Evolutionary conservation across 192 early-diverging fungal species (phyloP), one percentile per base, ranked within the genome.

Genomic region (Glomus cerebriforme): DNA sequence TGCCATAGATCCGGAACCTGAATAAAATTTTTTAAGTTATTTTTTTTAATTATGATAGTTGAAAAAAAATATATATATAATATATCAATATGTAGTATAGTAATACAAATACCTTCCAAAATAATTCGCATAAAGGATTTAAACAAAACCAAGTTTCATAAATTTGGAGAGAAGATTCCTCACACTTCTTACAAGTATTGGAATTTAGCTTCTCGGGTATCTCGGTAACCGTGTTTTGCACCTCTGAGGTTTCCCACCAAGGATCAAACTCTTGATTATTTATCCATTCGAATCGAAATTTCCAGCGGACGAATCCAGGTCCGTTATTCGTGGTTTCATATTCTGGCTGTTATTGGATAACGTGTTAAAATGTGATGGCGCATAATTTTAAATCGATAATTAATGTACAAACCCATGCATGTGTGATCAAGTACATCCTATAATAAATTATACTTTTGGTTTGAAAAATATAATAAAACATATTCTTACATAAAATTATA

Each of bases 281-380:
- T 8, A 67, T 32, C 65, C 65, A 67, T 67, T 67, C 65, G 37
- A 67, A 67, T n/a, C 65, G 65, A n/a, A 67, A 67, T 67, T 67
- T 67, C 65, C 65, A 67, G 8, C 65, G 15, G 37, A 67, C 4
- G 1, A 13, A 22, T 35, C 19, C n/a, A n/a, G n/a, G n/a, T n/a
- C n/a, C n/a, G n/a, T n/a, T n/a, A n/a, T n/a, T n/a, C n/a, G n/a
- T n/a, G 5, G 17, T 5, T 67, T 67, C 65, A 67, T 37, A 35
- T 37, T 67, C 65, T 6, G 65, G 34, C 65, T 67, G 19, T 34
- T 17, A 34, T 34, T 8, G 22, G 27, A 22, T 34, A 37, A 34
- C 12, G 6, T 67, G 19, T 35, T 29, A 32, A n/a, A n/a, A n/a
- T n/a, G n/a, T 29, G 1, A 7, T 32, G 6, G 2, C 7, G 4